Base-by-base conservation (phyloP, 208 protist genomes). In the Borovskyia barvae region DNA sequence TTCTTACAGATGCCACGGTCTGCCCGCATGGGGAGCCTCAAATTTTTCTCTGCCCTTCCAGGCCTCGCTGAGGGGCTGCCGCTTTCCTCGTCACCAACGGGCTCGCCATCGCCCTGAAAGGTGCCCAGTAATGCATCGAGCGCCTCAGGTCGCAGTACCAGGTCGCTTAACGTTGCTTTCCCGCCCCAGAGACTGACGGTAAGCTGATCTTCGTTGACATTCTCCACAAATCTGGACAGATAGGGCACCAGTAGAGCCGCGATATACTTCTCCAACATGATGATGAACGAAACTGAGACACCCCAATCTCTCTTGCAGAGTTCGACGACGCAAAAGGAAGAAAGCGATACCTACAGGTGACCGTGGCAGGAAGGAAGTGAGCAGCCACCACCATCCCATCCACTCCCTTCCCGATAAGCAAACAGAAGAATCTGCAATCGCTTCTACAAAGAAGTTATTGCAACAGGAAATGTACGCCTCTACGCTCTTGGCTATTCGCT, bases 231-330 rank as follows among this genome's bases (percentile, higher is more conserved):
- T 61, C 86, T 77, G 41, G 71, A 81, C 11, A 95, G 51, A 53
- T 93, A 93, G 28, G 86, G 90, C 57, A 95, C 90, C 56, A 95
- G 50, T 24, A 95, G 78, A 7, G 80, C 55, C 11, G 82, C 82
- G 12, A 93, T 53, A 47, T 89, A 88, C 57, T 92, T 92, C 54
- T 93, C 90, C 14, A 95, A 60, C 90, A 95, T 95, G 28, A 1
- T 54, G 36, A 6, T 8, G 5, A 15, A 24, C 24, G 35, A 42
- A 8, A 43, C 19, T 12, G 5, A 14, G 29, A 55, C 28, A 41
- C n/a, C 29, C 4, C 42, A 5, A 19, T 11, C 2, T 2, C 0
- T 28, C 30, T 4, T n/a, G 7, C 4, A 17, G 36, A 17, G 1
- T 1, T 1, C 20, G 15, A 26, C 22, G 19, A 2, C 7, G 22